Evolutionary conservation across 768 basidiomycete species (phyloP), one percentile per base, ranked within the genome.

Genomic region (Omphalotus guepiniiformis): DNA sequence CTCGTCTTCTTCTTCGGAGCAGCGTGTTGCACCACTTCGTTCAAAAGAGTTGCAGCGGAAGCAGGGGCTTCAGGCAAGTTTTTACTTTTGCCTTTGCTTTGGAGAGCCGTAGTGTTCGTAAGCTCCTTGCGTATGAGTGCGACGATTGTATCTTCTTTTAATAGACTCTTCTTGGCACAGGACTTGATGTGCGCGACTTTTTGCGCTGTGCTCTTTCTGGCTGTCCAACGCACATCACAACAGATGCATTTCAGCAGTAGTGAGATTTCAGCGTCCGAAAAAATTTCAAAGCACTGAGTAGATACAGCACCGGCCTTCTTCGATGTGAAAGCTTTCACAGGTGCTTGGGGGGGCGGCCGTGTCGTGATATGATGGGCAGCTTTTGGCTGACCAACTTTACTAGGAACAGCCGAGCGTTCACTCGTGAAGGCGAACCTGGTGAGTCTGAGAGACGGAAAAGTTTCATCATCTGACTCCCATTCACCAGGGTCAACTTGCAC

Each of bases 211-310:
- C 76, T 76, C 61, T 93, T 93, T 45, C 76, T 73, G 11, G 78
- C 66, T 3, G 85, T 91, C 89, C 89, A 92, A 1, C 63, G 63
- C 12, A 74, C 58, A 19, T 79, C 76, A 54, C 88, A 91, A 29
- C 75, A 71, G 36, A 88, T 69, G 55, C 88, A 91, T 55, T 68
- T 78, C 9, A 65, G 60, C 2, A 90, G 58, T 21, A 59, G 72
- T 2, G 59, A 58, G 4, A 88, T 58, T 21, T 83, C 69, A 3
- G 63, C 47, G 35, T 76, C 73, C 0, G 76, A 62, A 49, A 82
- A 68, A 39, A 72, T 70, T 12, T 46, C 44, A 26, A 46, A 36
- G n/a, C 34, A 25, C 34, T 46, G 44, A 13, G 28, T 27, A n/a
- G 38, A 25, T n/a, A n/a, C n/a, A 4, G 19, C 39, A 7, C 11